Percentiles rank a stretch among this genome's conserved stretches.
Conservation (phyloP, 2,329 filamentous ascomycete species). For the Diaporthe sp. region DNA sequence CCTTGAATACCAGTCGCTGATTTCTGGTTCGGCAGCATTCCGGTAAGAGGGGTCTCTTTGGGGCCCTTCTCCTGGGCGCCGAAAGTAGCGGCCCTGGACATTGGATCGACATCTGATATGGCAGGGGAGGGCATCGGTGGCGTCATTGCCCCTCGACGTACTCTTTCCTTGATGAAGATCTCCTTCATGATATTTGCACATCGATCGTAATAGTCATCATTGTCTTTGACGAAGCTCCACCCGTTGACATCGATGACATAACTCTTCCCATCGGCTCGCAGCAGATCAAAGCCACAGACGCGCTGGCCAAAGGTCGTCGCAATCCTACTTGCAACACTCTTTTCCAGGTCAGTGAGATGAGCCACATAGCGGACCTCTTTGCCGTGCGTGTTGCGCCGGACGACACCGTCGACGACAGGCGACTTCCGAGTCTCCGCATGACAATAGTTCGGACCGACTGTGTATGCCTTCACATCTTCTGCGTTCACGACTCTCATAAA, state of each 20-base stretch:
- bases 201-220: conserved; percentile 97
- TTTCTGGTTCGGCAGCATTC: conserved; percentile 41
- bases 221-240: conserved; percentile 99
- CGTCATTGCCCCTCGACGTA: conserved; percentile 73
- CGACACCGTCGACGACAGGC: conserved; percentile 95
- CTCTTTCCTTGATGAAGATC: conserved; percentile 87
- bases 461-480: conserved; percentile 99
- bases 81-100: conserved; percentile 43
- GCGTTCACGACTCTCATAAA: conserved; percentile 97
- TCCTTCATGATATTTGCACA: conserved; percentile 88
- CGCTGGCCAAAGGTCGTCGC: conserved; percentile 92
- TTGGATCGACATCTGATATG: conserved; percentile 55
- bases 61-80: conserved; percentile 46
- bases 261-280: conserved; percentile 89
- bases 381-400: conserved; percentile 95
- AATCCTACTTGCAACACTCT: conserved; percentile 89
- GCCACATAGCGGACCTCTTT: conserved; percentile 98
- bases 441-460: conserved; percentile 91
- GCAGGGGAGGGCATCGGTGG: conserved; percentile 66
- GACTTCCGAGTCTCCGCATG: conserved; percentile 98
- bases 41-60: conserved; percentile 44
- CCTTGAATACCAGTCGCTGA: conserved; percentile 30
- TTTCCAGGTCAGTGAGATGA: conserved; percentile 83
- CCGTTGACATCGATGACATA: conserved; percentile 99
- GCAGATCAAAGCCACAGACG: conserved; percentile 95